Percentiles rank a stretch among this genome's conserved stretches.
phyloP scores from a whole-genome alignment of 805 yeast genomes.

The Jamesozyma spencerorum region DNA sequence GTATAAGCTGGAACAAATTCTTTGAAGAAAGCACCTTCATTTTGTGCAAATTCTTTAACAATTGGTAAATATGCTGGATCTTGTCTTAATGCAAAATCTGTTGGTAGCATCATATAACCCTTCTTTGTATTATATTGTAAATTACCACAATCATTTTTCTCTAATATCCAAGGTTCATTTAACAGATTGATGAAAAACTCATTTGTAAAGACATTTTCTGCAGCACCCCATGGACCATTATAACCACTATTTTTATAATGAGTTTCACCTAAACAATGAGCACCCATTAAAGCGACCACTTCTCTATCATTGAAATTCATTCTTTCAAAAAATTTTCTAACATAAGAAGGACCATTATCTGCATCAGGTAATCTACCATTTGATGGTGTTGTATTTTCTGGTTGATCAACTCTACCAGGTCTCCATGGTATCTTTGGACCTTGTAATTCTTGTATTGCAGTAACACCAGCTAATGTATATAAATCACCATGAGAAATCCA shows the following conservation, averaged over 20 bases:
- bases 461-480: slow-evolving; percentile 71
- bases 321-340: slow-evolving; percentile 52
- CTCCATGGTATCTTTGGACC: slow-evolving; percentile 78
- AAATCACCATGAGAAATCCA: slow-evolving; percentile 76
- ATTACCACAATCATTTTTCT: slow-evolving; percentile 51
- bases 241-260: slow-evolving; percentile 63
- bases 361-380: slow-evolving; percentile 74
- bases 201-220: slow-evolving; percentile 65
- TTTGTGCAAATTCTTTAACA: slow-evolving; percentile 60
- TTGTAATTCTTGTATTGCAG: slow-evolving; percentile 66
- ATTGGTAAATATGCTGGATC: slow-evolving; percentile 51
- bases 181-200: slow-evolving; percentile 56
- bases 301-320: slow-evolving; percentile 65
- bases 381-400: slow-evolving; percentile 43
- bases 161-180: slow-evolving; percentile 44
- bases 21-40: slow-evolving; percentile 49
- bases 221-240: slow-evolving; percentile 87
- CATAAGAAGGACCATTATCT: slow-evolving; percentile 51
- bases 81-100: slow-evolving; percentile 62
- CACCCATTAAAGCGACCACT: slow-evolving; percentile 65
- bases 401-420: slow-evolving; percentile 65
- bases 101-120: slow-evolving; percentile 78
- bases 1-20: slow-evolving; percentile 62
- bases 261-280: slow-evolving; percentile 71
- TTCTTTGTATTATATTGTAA: slow-evolving; percentile 54